These are phyloP conservation scores for Paraphoma sp. DNA, from an alignment of 2,329 filamentous ascomycete genomes.

Conservation along the genomic window DNA sequence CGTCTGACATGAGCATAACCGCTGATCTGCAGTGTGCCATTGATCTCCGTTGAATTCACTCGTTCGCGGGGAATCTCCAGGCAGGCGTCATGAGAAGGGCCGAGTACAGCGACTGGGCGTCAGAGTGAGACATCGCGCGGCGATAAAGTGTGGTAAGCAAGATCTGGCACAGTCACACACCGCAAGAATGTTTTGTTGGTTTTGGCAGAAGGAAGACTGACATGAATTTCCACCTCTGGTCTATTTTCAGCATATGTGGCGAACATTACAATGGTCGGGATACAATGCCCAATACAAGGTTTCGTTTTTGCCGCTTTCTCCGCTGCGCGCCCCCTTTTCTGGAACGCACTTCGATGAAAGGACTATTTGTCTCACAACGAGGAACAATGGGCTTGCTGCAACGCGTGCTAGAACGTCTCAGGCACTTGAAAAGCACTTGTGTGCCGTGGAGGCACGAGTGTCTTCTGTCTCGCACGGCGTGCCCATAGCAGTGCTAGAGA, in stretches of 20 bases:
- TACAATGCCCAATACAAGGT: not conserved
- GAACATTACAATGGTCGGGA: not conserved
- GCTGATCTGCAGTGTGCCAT: not conserved
- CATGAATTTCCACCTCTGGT: not conserved
- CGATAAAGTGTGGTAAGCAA: not conserved
- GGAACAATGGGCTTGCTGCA: too few relatives aligned
- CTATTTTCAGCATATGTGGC: not conserved
- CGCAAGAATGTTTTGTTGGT: not conserved
- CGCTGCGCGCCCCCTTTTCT: not conserved
- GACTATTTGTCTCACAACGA: conserved; percentile 3
- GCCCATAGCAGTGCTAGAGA: too few relatives aligned
- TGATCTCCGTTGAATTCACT: not conserved
- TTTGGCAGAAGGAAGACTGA: not conserved
- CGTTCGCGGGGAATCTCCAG: not conserved
- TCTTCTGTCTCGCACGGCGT: too few relatives aligned
- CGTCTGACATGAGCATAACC: not conserved
- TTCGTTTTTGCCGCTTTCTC: not conserved
- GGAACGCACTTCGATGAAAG: not conserved
- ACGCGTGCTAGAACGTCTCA: too few relatives aligned
- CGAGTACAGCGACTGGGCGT: not conserved
- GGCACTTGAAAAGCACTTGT: not conserved
- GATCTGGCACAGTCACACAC: not conserved
- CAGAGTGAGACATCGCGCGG: conserved; percentile 1
- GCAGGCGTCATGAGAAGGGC: not conserved
- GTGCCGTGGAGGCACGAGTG: too few relatives aligned